Evolutionary conservation across 179 eudicot species (phyloP), one percentile per base, ranked within the genome.

Genomic region (Nepenthes alata): DNA sequence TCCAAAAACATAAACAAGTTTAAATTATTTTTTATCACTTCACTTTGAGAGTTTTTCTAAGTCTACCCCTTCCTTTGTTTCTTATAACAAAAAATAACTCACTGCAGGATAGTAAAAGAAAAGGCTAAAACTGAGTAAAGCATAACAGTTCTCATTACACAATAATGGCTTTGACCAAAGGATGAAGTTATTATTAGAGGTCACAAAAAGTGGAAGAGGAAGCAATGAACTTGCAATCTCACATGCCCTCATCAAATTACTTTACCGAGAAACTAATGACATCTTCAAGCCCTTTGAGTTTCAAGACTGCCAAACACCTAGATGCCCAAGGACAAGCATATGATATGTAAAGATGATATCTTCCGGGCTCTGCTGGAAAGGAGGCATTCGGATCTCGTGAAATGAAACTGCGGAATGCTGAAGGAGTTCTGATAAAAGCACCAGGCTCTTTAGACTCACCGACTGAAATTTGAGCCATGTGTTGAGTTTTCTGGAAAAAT

Each of bases 311-410:
- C 37, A 86, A 80, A 60, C 98, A 91, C 62, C 96, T 80, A 48
- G 80, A 78, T 38, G 98, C 95, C 95, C 96, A 91, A n/a, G 98
- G 98, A 72, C 98, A 91, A 35, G 91, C 96, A 73, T 91, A 91
- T 3, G 98, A 89, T 70, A 91, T 65, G 49, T 91, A 91, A 12
- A 91, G 75, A 66, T 91, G 96, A 70, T 91, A 91, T 78, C 98
- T 83, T 62, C 98, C 96, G 45, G 85, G 72, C 68, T 86, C 89
- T 2, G 89, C 80, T 2, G 73, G 78, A 70, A 86, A 89, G 6
- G 74, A 67, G 37, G 96, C 84, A 44, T 65, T 78, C 39, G 84
- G 86, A 65, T 89, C 95, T 71, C 65, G 76, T 38, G 96, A 89
- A 64, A 91, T 83, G 6, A 77, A 58, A 70, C 79, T 81, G 15